A percentile compares a stretch with the other conserved stretches of the same genome.
These are phyloP conservation scores for Arthrobotrys conoides DNA, from an alignment of 2,329 filamentous ascomycete species.

Conservation along the genomic window DNA sequence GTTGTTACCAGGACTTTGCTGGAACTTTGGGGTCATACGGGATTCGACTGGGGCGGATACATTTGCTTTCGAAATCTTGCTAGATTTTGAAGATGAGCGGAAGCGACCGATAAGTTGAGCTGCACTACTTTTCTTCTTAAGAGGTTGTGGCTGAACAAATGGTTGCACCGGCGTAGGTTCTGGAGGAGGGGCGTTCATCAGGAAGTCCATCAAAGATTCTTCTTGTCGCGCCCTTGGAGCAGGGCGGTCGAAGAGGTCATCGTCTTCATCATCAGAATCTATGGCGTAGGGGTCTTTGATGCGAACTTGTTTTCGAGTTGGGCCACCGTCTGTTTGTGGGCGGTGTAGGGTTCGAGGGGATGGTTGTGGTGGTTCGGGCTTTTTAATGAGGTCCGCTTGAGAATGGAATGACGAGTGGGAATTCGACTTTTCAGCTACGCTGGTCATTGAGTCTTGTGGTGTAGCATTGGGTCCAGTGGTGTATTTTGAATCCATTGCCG, in stretches of 20 bases:
- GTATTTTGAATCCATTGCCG: conserved; percentile 60
- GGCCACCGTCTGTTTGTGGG: conserved; percentile 69
- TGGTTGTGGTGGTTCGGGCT: conserved; percentile 65
- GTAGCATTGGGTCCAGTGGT: conserved; percentile 48
- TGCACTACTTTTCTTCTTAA: conserved; percentile 77
- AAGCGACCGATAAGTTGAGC: conserved; percentile 76
- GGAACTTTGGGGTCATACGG: conserved; percentile 64
- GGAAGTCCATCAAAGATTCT: conserved; percentile 63
- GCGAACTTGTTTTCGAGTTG: conserved; percentile 81
- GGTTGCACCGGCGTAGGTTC: conserved; percentile 60
- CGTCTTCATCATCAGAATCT: conserved; percentile 75
- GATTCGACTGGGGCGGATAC: conserved; percentile 63
- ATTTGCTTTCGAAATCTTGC: conserved; percentile 63
- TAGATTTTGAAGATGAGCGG: conserved; percentile 65
- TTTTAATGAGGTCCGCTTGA: conserved; percentile 76
- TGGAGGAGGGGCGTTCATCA: conserved; percentile 66
- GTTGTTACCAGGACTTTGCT: conserved; percentile 68
- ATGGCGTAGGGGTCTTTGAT: conserved; percentile 95
- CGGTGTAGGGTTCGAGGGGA: conserved; percentile 64
- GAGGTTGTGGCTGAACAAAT: conserved; percentile 64
- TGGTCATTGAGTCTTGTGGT: conserved; percentile 58
- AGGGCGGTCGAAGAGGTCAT: conserved; percentile 57
- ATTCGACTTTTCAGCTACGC: conserved; percentile 55
- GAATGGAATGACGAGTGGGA: conserved; percentile 80
- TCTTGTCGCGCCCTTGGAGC: conserved; percentile 49